Percentiles rank a stretch among this genome's conserved stretches.
phyloP scores from a whole-genome alignment of 2,329 filamentous ascomycete species.

The Keithomyces neogunnii region DNA sequence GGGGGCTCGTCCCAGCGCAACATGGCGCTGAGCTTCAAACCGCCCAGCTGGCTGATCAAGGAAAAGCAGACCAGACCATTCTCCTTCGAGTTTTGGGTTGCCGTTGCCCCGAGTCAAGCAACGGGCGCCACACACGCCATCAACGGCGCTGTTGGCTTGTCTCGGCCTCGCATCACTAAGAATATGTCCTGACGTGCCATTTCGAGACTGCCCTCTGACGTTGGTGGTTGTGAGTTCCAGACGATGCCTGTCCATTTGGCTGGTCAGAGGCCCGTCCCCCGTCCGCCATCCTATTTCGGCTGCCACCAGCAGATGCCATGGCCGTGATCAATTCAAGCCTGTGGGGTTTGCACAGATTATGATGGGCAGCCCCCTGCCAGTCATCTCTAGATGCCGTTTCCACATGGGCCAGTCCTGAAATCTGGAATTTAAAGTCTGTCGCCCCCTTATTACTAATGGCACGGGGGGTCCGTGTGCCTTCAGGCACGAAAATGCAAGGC shows the following conservation, averaged over 20 bases:
- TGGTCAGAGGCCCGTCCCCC: too few relatives aligned
- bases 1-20: not conserved
- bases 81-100: not conserved
- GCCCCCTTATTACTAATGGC: too few relatives aligned
- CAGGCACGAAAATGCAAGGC: too few relatives aligned
- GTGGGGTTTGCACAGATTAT: not conserved
- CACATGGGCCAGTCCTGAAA: not conserved
- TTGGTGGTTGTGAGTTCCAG: not conserved
- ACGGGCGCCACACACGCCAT: constrained; percentile 1
- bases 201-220: constrained; percentile 1
- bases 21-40: not conserved
- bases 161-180: not conserved
- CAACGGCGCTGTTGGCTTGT: not conserved
- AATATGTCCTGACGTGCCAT: not conserved
- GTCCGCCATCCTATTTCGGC: not conserved
- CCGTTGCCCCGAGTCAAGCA: constrained; percentile 2
- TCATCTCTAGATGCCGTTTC: not conserved
- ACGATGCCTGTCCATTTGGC: too few relatives aligned
- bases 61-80: not conserved
- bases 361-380: not conserved
- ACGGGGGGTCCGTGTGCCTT: too few relatives aligned
- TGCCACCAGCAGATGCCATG: not conserved
- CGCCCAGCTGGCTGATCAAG: not conserved
- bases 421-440: too few relatives aligned
- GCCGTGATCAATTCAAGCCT: not conserved